Evolutionary conservation across 1,139 yeast genomes (phyloP).

Genomic region (Martiniozyma asiatica): DNA sequence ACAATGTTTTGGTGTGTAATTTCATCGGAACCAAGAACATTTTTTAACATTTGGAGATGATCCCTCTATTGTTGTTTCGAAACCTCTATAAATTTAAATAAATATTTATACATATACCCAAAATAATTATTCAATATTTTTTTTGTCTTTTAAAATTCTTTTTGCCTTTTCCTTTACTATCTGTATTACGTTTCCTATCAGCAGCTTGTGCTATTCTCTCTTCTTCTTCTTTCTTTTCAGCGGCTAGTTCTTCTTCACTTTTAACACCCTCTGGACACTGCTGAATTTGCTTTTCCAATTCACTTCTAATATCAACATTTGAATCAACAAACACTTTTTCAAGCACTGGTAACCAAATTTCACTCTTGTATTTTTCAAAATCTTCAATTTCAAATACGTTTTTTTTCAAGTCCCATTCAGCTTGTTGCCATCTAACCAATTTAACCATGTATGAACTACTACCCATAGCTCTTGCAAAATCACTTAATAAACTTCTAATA

Average conservation of each 20-base stretch:
- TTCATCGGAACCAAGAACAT: slow-evolving; percentile 5
- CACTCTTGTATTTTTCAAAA: slow-evolving; percentile 44
- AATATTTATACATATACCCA: too few relatives aligned
- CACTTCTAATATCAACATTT: slow-evolving; percentile 23
- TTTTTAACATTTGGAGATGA: too few relatives aligned
- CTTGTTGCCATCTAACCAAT: slow-evolving; percentile 62
- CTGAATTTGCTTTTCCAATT: slow-evolving; percentile 14
- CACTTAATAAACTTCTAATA: slow-evolving; percentile 81
- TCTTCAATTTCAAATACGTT: slow-evolving; percentile 54
- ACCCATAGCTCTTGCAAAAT: slow-evolving; percentile 70
- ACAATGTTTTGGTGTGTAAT: slow-evolving; percentile 4
- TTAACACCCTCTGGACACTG: slow-evolving; percentile 8
- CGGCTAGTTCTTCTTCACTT: slow-evolving; percentile 5
- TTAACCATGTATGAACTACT: slow-evolving; percentile 86
- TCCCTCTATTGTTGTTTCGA: too few relatives aligned
- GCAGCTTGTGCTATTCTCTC: slow-evolving; percentile 1
- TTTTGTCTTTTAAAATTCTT: too few relatives aligned
- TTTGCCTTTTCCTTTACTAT: neutral
- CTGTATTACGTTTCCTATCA: neutral
- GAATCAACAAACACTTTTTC: slow-evolving; percentile 35
- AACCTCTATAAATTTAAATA: too few relatives aligned
- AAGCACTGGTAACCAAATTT: slow-evolving; percentile 60
- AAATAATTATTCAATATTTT: too few relatives aligned
- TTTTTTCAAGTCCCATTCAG: slow-evolving; percentile 66
- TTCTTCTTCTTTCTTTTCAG: slow-evolving; percentile 6